A percentile compares a stretch with the other conserved stretches of the same genome.
These are phyloP conservation scores for Botrytis paeoniae DNA, from an alignment of 2,329 filamentous ascomycete species.

Conservation along the genomic window DNA sequence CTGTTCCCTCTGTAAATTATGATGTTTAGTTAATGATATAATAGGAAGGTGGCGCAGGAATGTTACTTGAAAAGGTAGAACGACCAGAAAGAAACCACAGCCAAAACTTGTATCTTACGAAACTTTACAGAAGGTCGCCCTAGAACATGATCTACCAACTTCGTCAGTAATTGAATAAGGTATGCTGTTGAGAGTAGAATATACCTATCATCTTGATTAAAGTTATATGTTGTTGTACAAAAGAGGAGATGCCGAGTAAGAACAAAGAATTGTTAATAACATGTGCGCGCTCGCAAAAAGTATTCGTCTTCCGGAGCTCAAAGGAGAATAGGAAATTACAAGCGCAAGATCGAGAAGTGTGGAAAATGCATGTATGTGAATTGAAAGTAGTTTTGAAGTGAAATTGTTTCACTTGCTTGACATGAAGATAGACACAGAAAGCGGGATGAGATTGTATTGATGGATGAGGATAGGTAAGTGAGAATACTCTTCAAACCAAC, in stretches of 20 bases:
- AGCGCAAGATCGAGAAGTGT: neutral
- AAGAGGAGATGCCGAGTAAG: constrained; percentile 3
- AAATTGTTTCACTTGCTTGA: neutral
- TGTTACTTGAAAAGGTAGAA: constrained; percentile 72
- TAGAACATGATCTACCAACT: constrained; percentile 72
- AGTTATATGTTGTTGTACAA: constrained; percentile 10
- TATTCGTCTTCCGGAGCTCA: neutral
- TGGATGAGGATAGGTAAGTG: neutral
- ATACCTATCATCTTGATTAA: constrained; percentile 20
- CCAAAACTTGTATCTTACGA: constrained; percentile 86
- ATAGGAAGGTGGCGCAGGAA: constrained; percentile 15
- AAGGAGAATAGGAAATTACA: neutral
- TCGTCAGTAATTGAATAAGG: neutral
- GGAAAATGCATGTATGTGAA: neutral
- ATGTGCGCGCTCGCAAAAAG: constrained; percentile 1
- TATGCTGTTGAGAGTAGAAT: neutral
- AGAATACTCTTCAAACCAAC: neutral
- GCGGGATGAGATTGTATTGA: neutral
- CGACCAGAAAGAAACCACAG: constrained; percentile 89
- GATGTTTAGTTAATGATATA: constrained; percentile 15
- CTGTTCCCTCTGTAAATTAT: constrained; percentile 63
- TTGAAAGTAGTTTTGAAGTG: neutral
- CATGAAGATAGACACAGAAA: neutral
- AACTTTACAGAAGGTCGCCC: constrained; percentile 89
- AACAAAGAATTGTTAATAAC: constrained; percentile 16